Base-by-base conservation (phyloP, 2,329 filamentous ascomycete species). In the Hypoxylon sp. region DNA sequence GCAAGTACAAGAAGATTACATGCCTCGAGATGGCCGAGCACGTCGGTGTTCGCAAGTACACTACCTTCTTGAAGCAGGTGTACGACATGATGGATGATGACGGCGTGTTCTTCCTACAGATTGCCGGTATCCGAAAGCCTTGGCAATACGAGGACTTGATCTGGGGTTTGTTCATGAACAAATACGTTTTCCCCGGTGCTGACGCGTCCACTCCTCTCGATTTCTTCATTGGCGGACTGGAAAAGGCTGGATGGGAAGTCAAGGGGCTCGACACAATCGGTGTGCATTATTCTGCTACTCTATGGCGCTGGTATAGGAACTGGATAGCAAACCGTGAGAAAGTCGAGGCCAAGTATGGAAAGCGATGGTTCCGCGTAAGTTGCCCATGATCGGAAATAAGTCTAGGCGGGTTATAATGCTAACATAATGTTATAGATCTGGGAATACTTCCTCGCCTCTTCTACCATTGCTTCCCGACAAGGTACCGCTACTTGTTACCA, bases 131-230 rank as follows among this genome's bases (percentile, higher is more conserved):
- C 65, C 91, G 95, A 72, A 96, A 96, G 84, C 84, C 86, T 68
- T 98, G 95, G 95, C 95, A 98, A 80, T 98, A 97, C 76, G 94
- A 98, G 84, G 94, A 98, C 81, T 87, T 97, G 53, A 91, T 94
- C 79, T 98, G 95, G 95, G 95, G 95, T 77, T 86, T 98, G 48
- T 98, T 97, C 87, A 97, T 98, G 93, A 98, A 98, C 89, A 97
- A 97, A 84, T 97, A 98, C 80, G 86, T 98, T 78, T 98, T 98
- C 87, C 95, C 94, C 32, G 95, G 95, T 77, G 95, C 95, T 53
- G 95, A 98, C 77, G 95, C 95, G 54, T 97, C 92, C 44, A 97
- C 93, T 61, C 95, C 95, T 53, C 88, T 99, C 50, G 93, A 92
- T 71, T 95, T 90, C 80, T 92, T 95, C 73, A 84, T 97, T 72